A percentile compares a stretch with the other conserved stretches of the same genome.
phyloP scores from a whole-genome alignment of 202 grass and related monocot species.

The Elaeis oleifera region DNA sequence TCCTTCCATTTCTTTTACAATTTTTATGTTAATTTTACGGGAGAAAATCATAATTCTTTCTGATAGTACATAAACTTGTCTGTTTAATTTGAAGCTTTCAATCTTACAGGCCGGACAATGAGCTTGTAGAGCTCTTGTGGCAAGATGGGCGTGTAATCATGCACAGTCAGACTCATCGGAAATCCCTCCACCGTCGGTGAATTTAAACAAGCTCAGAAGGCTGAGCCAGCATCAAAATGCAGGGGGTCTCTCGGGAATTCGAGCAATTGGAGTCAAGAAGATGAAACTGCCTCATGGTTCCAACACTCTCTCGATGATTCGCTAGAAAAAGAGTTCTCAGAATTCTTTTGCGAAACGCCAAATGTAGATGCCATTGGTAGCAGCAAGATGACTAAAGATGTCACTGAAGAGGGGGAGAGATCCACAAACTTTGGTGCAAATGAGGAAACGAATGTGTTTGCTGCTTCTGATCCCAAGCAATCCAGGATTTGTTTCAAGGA shows the following conservation, averaged over 20 bases:
- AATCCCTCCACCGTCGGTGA: slow-evolving; percentile 7
- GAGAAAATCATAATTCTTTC: not conserved
- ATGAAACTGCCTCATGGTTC: slow-evolving; percentile 61
- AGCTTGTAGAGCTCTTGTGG: slow-evolving; percentile 82
- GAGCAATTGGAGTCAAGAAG: slow-evolving; percentile 42
- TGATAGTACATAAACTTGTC: no score
- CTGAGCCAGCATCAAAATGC: not conserved
- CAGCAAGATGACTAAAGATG: not conserved
- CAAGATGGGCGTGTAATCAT: slow-evolving; percentile 64
- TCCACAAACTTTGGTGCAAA: not conserved
- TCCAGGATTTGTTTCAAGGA: not conserved
- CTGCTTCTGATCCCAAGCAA: not conserved
- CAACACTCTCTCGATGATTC: slow-evolving; percentile 52
- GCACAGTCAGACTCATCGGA: slow-evolving; percentile 54
- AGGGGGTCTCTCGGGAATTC: slow-evolving; percentile 2
- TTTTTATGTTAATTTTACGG: slow-evolving; percentile 22
- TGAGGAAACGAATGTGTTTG: not conserved
- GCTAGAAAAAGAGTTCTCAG: slow-evolving; percentile 64
- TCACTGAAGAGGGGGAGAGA: slow-evolving; percentile 4
- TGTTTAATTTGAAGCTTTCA: not conserved
- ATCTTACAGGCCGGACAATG: slow-evolving; percentile 40
- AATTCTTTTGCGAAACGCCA: slow-evolving; percentile 38
- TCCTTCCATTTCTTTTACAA: not conserved
- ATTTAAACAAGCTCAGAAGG: not conserved
- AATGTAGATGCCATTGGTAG: not conserved